These are phyloP conservation scores for Patellifolia procumbens DNA, from an alignment of 179 eudicot genomes.

Conservation along the genomic window DNA sequence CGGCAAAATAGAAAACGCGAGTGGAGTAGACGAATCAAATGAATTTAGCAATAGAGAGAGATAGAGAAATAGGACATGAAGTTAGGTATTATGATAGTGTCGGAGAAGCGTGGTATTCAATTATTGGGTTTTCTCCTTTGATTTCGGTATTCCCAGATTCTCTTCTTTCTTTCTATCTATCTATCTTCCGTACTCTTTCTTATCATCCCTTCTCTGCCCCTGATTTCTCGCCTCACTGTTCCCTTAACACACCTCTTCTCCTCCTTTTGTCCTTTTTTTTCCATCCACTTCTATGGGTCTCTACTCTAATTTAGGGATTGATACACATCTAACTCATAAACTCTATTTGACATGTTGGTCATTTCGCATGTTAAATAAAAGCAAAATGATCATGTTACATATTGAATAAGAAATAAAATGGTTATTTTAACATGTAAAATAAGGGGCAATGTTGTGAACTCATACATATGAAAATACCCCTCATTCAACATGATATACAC, in stretches of 20 bases:
- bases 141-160: conserved; percentile 11
- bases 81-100: conserved; percentile 5
- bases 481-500: too few relatives aligned
- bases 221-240: conserved; percentile 15
- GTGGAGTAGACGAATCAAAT: neutral
- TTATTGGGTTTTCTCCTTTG: conserved; percentile 12
- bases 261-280: neutral
- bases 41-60: too few relatives aligned
- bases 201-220: neutral
- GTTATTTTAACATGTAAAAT: too few relatives aligned
- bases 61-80: neutral
- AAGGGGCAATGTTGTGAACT: too few relatives aligned
- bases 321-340: too few relatives aligned
- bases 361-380: too few relatives aligned
- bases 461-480: too few relatives aligned
- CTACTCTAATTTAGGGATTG: too few relatives aligned
- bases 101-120: conserved; percentile 17
- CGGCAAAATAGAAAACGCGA: neutral
- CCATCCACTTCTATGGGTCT: neutral
- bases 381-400: too few relatives aligned
- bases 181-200: conserved; percentile 7
- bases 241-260: neutral
- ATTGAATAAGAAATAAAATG: too few relatives aligned
- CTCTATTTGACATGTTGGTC: too few relatives aligned
- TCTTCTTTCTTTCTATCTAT: neutral